These are phyloP conservation scores for Mucor mucedo DNA, from an alignment of 371 early-diverging fungal genomes.

Conservation along the genomic window DNA sequence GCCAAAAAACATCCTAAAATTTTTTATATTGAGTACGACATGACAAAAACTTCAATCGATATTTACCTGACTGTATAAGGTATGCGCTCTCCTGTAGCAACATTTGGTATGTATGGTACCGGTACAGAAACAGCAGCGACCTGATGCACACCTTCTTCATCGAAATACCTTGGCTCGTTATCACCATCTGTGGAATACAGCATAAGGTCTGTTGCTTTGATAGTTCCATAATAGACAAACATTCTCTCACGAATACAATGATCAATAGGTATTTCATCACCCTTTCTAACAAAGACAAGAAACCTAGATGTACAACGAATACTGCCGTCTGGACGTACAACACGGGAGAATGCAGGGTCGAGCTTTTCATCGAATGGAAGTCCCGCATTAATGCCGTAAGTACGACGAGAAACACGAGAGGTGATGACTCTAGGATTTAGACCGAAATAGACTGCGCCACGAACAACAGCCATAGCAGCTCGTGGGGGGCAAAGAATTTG, in stretches of 20 bases:
- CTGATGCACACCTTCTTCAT: slow-evolving; percentile 43
- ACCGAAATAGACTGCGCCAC: slow-evolving; percentile 58
- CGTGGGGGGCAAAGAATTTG: slow-evolving; percentile 51
- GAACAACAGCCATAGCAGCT: slow-evolving; percentile 54
- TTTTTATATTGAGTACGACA: too few species aligned
- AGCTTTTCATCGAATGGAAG: slow-evolving; percentile 52
- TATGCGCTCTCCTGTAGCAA: slow-evolving; percentile 41
- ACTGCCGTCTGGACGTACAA: slow-evolving; percentile 51
- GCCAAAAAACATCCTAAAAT: slow-evolving; percentile 54
- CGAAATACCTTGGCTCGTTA: slow-evolving; percentile 43
- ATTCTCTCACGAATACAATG: slow-evolving; percentile 51
- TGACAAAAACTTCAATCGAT: background rate
- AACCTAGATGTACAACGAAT: slow-evolving; percentile 52
- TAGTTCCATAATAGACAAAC: slow-evolving; percentile 56
- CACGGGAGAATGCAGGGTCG: slow-evolving; percentile 40
- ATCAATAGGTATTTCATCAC: slow-evolving; percentile 45
- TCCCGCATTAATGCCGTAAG: slow-evolving; percentile 66
- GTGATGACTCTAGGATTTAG: slow-evolving; percentile 55
- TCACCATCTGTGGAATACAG: slow-evolving; percentile 50
- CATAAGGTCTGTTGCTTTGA: slow-evolving; percentile 49
- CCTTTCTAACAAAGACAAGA: slow-evolving; percentile 46
- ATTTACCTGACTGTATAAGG: slow-evolving; percentile 48
- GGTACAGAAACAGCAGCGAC: slow-evolving; percentile 53
- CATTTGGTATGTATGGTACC: slow-evolving; percentile 41
- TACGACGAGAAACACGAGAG: slow-evolving; percentile 62